A percentile compares a stretch with the other conserved stretches of the same genome.
Conservation (phyloP, 441 rosid species). For the Adansonia gregorii region DNA sequence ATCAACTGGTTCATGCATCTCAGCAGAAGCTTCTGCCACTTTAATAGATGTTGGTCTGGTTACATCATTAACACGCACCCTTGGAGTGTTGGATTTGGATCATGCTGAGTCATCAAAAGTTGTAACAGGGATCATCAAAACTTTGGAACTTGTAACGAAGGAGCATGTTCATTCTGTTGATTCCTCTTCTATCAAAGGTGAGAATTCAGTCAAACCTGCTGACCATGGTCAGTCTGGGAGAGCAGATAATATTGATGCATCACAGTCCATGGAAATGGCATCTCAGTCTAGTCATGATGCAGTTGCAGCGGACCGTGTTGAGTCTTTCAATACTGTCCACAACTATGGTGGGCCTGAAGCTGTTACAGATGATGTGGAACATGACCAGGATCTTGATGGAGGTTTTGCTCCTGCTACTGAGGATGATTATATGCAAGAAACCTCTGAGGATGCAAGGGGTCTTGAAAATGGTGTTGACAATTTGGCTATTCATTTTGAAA, state of each 20-base stretch:
- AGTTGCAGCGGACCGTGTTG: constrained; percentile 57
- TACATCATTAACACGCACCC: constrained; percentile 73
- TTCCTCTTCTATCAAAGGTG: constrained; percentile 63
- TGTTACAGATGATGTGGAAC: constrained; percentile 95
- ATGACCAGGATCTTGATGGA: constrained; percentile 87
- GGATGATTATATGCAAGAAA: constrained; percentile 93
- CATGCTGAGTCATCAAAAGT: constrained; percentile 87
- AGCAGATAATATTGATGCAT: constrained; percentile 57
- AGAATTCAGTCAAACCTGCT: constrained; percentile 60
- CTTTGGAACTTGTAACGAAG: constrained; percentile 91
- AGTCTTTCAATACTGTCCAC: constrained; percentile 55
- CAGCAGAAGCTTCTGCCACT: constrained; percentile 91
- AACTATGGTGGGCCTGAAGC: constrained; percentile 76
- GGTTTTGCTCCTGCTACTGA: constrained; percentile 72
- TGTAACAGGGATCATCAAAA: constrained; percentile 82
- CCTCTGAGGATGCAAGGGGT: constrained; percentile 75
- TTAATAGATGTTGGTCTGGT: constrained; percentile 93
- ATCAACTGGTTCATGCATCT: constrained; percentile 82
- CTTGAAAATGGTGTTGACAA: constrained; percentile 77
- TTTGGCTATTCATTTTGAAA: constrained; percentile 80
- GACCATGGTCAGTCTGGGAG: constrained; percentile 57
- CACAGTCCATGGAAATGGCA: constrained; percentile 62
- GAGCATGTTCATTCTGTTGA: constrained; percentile 82
- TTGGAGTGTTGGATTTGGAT: constrained; percentile 92
- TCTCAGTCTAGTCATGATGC: constrained; percentile 66